Evolutionary conservation across 2,329 filamentous ascomycete genomes (phyloP).

Genomic region (Xylaria sp.): DNA sequence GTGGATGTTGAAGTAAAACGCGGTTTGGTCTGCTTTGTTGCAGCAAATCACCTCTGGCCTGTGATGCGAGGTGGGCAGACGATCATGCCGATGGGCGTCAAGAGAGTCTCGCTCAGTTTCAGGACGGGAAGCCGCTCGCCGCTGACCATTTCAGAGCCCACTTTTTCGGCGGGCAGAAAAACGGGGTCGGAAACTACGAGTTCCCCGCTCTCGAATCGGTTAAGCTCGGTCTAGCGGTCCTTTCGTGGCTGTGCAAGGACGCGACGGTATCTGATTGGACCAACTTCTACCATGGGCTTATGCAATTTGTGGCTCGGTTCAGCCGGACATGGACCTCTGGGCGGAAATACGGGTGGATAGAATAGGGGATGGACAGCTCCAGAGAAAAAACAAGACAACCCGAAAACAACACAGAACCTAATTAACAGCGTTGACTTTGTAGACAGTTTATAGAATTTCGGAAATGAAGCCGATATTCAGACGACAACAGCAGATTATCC

Average conservation of each 20-base stretch:
- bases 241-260: slow-evolving; percentile 30
- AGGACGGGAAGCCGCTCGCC: slow-evolving; percentile 17
- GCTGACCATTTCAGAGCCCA: background rate
- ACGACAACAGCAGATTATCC: background rate
- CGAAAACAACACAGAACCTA: slow-evolving; percentile 3
- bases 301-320: slow-evolving; percentile 33
- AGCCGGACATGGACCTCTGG: slow-evolving; percentile 30
- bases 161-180: slow-evolving; percentile 9
- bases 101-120: slow-evolving; percentile 19
- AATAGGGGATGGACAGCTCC: slow-evolving; percentile 29
- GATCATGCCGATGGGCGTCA: slow-evolving; percentile 27
- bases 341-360: background rate
- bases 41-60: background rate
- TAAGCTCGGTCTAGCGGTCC: slow-evolving; percentile 1
- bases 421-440: background rate
- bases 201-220: slow-evolving; percentile 1
- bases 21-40: slow-evolving; percentile 5
- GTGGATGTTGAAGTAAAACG: slow-evolving; percentile 11
- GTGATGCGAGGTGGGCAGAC: slow-evolving; percentile 31
- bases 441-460: background rate
- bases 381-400: background rate
- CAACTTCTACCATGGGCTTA: slow-evolving; percentile 4
- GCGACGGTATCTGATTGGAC: slow-evolving; percentile 22
- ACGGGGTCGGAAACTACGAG: slow-evolving; percentile 16
- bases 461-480: slow-evolving; percentile 10